These are phyloP conservation scores for Trichosphaerium sp. DNA, from an alignment of 78 protist species.

Conservation along the genomic window DNA sequence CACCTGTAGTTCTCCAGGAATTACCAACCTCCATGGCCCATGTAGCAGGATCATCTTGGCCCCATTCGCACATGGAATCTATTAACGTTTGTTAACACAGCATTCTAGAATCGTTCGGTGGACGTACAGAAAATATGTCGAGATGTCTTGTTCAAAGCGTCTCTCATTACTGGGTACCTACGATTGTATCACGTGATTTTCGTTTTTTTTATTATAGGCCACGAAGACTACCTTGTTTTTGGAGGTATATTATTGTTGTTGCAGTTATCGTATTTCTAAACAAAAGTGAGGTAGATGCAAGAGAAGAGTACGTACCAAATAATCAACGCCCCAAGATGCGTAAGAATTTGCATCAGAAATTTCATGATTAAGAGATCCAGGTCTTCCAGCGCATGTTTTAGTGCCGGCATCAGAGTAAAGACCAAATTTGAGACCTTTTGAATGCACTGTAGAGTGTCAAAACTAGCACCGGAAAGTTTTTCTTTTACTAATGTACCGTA, in stretches of 20 bases:
- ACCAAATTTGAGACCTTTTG: slow-evolving; percentile 29
- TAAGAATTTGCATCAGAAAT: slow-evolving; percentile 26
- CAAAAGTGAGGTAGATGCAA: not conserved
- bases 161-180: slow-evolving; percentile 7
- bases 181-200: not conserved
- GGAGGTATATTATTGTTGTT: not conserved
- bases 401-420: slow-evolving; percentile 44
- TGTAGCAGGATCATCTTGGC: not conserved
- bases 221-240: not conserved
- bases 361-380: slow-evolving; percentile 39
- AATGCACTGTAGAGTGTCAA: slow-evolving; percentile 23
- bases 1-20: slow-evolving; percentile 25
- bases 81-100: slow-evolving; percentile 13
- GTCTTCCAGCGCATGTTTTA: slow-evolving; percentile 50
- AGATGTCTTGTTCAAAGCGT: slow-evolving; percentile 27
- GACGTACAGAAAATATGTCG: slow-evolving; percentile 40
- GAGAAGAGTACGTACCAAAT: not conserved
- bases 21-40: slow-evolving; percentile 18
- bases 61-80: slow-evolving; percentile 28
- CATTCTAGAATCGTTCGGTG: slow-evolving; percentile 14
- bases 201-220: not conserved
- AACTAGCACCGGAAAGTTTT: slow-evolving; percentile 17
- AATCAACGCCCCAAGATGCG: slow-evolving; percentile 40
- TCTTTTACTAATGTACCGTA: slow-evolving; percentile 10
- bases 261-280: slow-evolving; percentile 27